Evolutionary conservation across 805 yeast species (phyloP), one percentile per base, ranked within the genome.

Genomic region (Zygoascus ofunaensis): DNA sequence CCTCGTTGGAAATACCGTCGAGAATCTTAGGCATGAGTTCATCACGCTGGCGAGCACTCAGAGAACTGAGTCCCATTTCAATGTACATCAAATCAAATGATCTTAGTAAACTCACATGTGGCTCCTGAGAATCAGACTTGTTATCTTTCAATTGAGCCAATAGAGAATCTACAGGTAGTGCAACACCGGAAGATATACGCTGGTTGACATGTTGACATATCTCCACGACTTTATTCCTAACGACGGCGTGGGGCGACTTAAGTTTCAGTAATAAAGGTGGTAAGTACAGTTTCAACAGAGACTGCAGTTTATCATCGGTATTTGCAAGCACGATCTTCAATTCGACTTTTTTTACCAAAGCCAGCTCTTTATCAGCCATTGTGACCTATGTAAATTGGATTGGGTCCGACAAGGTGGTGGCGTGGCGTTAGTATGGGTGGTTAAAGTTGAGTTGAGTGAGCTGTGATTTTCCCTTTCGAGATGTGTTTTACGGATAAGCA

Each of bases 191-290:
- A 79, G 70, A 73, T 44, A 85, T 64, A 42, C 95, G 70, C 0
- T 86, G 78, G 42, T 82, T 70, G 12, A 86, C 55, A 56, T 84
- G 80, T 48, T 79, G 79, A 33, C 87, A 69, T 8, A 81, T 73
- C 50, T 78, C 77, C 26, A 82, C 67, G 1, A 89, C 80, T 33
- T 82, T 80, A 22, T 72, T 66, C 49, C 92, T 72, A 1, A 84
- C 95, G 14, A 73, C 65, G 0, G 69, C 65, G 59, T 82, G 74
- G 2, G 80, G 73, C 14, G 96, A 87, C 2, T 82, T 75, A 42
- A 89, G 69, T 58, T 90, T 90, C 49, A 89, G 66, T 30, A 90
- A 63, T 22, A 90, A 58, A 1, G 98, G 96, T 1, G 86, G 72
- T 36, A 90, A 68, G 56, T 82, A 90, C 0, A 74, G 62, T 8